Evolutionary conservation across 2,329 filamentous ascomycete genomes (phyloP).

Genomic region (Aspergillus transmontanensis): DNA sequence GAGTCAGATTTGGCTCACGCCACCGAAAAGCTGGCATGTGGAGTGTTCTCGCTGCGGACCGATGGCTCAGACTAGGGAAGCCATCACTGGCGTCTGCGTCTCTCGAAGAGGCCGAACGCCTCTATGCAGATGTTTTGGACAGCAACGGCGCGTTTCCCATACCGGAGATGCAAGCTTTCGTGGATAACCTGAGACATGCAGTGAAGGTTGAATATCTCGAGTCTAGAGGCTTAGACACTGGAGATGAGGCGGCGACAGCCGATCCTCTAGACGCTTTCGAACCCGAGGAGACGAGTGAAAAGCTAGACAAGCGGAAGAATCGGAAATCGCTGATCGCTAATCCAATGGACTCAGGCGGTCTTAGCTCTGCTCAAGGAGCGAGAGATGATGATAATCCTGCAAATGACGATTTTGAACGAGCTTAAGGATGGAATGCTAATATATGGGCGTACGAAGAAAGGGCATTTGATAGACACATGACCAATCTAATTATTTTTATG

Average conservation of each 20-base stretch:
- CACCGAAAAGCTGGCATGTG: slow-evolving; percentile 86
- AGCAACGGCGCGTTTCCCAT: slow-evolving; percentile 49
- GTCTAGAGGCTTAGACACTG: slow-evolving; percentile 41
- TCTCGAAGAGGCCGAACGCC: slow-evolving; percentile 66
- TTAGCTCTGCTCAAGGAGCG: slow-evolving; percentile 39
- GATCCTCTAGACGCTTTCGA: slow-evolving; percentile 32
- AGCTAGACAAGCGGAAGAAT: slow-evolving; percentile 56
- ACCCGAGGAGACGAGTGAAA: slow-evolving; percentile 54
- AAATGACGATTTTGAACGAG: slow-evolving; percentile 53
- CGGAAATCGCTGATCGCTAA: slow-evolving; percentile 58
- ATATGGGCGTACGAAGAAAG: slow-evolving; percentile 23
- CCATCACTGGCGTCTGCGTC: slow-evolving; percentile 76
- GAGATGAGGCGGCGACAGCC: slow-evolving; percentile 31
- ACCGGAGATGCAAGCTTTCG: slow-evolving; percentile 53
- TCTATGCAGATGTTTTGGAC: slow-evolving; percentile 52
- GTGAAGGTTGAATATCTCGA: slow-evolving; percentile 49
- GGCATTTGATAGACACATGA: slow-evolving; percentile 23
- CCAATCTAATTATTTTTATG: slow-evolving; percentile 11
- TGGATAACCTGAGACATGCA: slow-evolving; percentile 46
- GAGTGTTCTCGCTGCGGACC: slow-evolving; percentile 79
- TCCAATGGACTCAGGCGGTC: slow-evolving; percentile 57
- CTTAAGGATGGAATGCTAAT: slow-evolving; percentile 24
- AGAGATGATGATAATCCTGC: slow-evolving; percentile 36
- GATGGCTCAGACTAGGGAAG: slow-evolving; percentile 78
- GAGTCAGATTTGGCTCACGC: slow-evolving; percentile 69